Evolutionary conservation across 306 rosid genomes (phyloP).

Genomic region (Canavalia ensiformis): DNA sequence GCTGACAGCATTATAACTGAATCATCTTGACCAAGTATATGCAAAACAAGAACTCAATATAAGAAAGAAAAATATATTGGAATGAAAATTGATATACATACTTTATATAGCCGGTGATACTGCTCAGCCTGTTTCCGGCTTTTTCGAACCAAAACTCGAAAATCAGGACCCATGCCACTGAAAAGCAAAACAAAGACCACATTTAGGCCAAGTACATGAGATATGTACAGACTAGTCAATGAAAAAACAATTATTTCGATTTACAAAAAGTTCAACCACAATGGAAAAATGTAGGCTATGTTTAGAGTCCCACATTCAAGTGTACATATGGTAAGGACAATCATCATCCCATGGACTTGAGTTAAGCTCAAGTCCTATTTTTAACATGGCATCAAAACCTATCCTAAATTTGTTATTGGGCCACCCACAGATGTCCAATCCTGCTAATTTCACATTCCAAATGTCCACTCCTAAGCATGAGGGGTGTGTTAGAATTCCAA

Average conservation of each 20-base stretch:
- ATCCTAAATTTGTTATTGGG: no score
- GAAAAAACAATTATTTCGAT: conserved; percentile 11
- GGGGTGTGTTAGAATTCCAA: no score
- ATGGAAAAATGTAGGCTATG: conserved; percentile 20
- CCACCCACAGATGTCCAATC: no score
- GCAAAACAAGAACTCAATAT: background rate
- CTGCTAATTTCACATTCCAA: no score
- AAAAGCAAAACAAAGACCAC: conserved; percentile 37
- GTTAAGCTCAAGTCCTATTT: no score
- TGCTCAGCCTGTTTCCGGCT: conserved; percentile 98
- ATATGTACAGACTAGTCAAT: background rate
- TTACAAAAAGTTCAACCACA: conserved; percentile 19
- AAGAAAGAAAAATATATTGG: conserved; percentile 2
- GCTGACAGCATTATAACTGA: background rate
- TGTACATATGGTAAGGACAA: no score
- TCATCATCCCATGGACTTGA: no score
- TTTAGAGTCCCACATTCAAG: no score
- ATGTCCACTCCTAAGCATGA: no score
- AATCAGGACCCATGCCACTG: conserved; percentile 99
- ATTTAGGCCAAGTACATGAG: conserved; percentile 22
- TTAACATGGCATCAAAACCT: no score
- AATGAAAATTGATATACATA: conserved; percentile 43
- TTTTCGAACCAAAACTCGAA: conserved; percentile 92
- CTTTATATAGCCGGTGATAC: conserved; percentile 89
- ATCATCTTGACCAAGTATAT: conserved; percentile 21